A percentile compares a stretch with the other conserved stretches of the same genome.
phyloP scores from a whole-genome alignment of 257 asterid species.

The Linderniella brevidens region DNA sequence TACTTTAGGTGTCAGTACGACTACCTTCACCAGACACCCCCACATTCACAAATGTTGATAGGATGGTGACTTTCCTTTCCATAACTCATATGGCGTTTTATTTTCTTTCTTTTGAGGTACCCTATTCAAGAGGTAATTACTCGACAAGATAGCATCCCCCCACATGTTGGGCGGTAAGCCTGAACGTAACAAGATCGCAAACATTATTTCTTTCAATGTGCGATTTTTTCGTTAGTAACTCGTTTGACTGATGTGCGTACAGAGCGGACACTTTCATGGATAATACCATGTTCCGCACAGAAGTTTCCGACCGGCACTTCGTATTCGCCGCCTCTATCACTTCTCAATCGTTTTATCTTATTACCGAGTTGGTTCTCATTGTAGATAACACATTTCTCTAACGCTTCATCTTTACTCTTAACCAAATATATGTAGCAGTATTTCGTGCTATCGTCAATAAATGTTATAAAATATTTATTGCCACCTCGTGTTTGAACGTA shows the following conservation, averaged over 20 bases:
- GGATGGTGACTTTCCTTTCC: not conserved
- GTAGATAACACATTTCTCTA: not conserved
- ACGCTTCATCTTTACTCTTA: not conserved
- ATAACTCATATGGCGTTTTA: not conserved
- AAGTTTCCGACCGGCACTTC: not conserved
- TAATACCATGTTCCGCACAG: not conserved
- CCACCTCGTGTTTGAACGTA: not conserved
- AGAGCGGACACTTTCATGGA: not conserved
- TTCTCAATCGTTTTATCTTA: not conserved
- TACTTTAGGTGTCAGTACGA: not conserved
- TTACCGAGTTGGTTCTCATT: not conserved
- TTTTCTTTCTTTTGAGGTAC: not conserved
- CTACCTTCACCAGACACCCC: not conserved
- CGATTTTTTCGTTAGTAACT: not conserved
- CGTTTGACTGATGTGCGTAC: not conserved
- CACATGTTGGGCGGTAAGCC: not conserved
- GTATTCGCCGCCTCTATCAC: not conserved
- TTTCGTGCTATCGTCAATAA: not conserved
- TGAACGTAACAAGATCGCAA: not conserved
- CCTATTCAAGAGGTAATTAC: not conserved
- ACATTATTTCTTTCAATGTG: not conserved
- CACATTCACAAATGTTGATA: not conserved
- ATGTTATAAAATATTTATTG: conserved; percentile 1
- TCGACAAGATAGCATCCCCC: not conserved
- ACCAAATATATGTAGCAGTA: not conserved